A percentile compares a stretch with the other conserved stretches of the same genome.
These are phyloP conservation scores for Cordyceps tenuipes DNA, from an alignment of 2,329 filamentous ascomycete genomes.

Conservation along the genomic window DNA sequence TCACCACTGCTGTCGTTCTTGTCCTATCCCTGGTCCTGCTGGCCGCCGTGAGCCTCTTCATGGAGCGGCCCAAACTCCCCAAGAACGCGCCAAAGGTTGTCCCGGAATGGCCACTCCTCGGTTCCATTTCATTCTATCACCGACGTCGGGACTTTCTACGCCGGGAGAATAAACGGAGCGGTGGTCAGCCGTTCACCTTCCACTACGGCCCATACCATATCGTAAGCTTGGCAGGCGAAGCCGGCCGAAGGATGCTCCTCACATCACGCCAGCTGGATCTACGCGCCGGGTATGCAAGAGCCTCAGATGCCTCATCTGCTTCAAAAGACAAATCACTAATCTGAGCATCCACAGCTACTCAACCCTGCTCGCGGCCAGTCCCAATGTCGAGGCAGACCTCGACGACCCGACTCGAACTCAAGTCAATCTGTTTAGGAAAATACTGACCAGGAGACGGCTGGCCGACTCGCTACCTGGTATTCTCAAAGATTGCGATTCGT, in stretches of 20 bases:
- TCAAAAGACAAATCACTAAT: neutral
- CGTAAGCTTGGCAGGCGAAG: conserved; percentile 35
- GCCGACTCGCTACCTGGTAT: conserved; percentile 31
- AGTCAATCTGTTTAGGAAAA: conserved; percentile 21
- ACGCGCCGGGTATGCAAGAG: conserved; percentile 28
- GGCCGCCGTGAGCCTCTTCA: conserved; percentile 18
- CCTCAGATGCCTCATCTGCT: neutral
- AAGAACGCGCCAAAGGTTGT: conserved; percentile 19
- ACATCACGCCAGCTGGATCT: conserved; percentile 37
- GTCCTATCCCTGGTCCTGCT: conserved; percentile 22
- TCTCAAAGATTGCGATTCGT: conserved; percentile 29
- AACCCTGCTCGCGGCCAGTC: conserved; percentile 23
- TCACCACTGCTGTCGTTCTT: conserved; percentile 22
- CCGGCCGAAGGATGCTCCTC: conserved; percentile 34
- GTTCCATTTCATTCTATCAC: conserved; percentile 38
- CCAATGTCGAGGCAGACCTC: conserved; percentile 16
- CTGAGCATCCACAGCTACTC: conserved; percentile 17
- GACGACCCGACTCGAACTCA: conserved; percentile 21
- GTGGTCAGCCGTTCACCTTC: conserved; percentile 39
- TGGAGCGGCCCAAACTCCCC: conserved; percentile 17
- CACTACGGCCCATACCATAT: conserved; percentile 37
- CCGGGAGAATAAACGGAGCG: conserved; percentile 21
- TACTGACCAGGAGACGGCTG: conserved; percentile 32
- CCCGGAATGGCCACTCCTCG: conserved; percentile 32
- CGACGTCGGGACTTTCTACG: conserved; percentile 35